Percentiles rank a stretch among this genome's conserved stretches.
Conservation (phyloP, 78 protist species). For the Mantamonas sphyraenae region DNA sequence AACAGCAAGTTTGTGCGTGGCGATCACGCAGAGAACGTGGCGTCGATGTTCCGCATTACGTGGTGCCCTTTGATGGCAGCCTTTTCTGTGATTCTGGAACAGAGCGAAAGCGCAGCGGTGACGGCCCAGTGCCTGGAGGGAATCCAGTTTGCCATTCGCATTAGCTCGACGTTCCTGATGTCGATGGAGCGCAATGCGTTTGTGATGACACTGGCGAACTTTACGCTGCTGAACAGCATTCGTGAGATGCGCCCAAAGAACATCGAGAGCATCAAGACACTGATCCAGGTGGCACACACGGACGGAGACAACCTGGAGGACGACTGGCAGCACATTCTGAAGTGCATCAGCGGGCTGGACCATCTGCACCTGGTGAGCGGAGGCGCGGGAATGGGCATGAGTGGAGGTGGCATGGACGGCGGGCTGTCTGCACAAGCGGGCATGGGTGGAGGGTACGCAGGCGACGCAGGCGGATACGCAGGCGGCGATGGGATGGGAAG, state of each 20-base stretch:
- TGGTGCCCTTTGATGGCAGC: slow-evolving; percentile 72
- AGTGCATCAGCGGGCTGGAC: slow-evolving; percentile 69
- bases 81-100: slow-evolving; percentile 60
- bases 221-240: slow-evolving; percentile 53
- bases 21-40: no score
- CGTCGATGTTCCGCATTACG: slow-evolving; percentile 45
- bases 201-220: slow-evolving; percentile 75
- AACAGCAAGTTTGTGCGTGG: no score
- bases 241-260: slow-evolving; percentile 67
- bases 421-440: no score
- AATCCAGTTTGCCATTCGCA: slow-evolving; percentile 48
- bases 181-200: slow-evolving; percentile 82
- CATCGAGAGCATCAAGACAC: slow-evolving; percentile 61
- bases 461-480: no score
- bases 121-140: no score
- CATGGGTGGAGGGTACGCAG: no score
- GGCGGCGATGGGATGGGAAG: no score
- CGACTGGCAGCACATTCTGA: slow-evolving; percentile 73
- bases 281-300: slow-evolving; percentile 62
- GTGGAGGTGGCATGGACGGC: no score
- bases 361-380: slow-evolving; percentile 38
- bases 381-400: no score
- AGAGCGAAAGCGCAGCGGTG: no score
- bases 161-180: slow-evolving; percentile 58
- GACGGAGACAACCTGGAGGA: slow-evolving; percentile 76